These are phyloP conservation scores for Dictyostelium brefeldianum DNA, from an alignment of 78 protist species.

Conservation along the genomic window DNA sequence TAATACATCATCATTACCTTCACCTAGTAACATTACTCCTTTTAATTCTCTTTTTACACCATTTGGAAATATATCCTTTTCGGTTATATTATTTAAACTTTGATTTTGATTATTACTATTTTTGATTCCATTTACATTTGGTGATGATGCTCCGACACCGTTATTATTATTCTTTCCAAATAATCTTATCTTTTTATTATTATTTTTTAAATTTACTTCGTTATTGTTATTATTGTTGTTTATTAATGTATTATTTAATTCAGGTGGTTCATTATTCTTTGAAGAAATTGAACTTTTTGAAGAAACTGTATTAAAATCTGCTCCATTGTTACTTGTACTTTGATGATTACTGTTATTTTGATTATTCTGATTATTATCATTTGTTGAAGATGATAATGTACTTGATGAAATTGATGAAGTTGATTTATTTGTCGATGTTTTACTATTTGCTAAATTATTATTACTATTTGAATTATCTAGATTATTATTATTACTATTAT, in stretches of 20 bases:
- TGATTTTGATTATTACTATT: no score
- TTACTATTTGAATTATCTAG: background rate
- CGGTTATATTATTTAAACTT: background rate
- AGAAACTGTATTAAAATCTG: background rate
- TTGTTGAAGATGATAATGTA: background rate
- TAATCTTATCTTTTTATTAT: background rate
- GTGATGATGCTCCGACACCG: no score
- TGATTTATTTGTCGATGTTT: background rate
- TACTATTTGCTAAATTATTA: background rate
- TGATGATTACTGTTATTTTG: no score
- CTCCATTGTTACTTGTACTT: background rate
- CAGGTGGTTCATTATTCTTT: background rate
- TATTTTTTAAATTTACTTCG: no score
- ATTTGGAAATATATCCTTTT: constrained; percentile 52
- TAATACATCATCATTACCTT: constrained; percentile 70
- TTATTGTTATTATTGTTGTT: no score
- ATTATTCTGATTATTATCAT: no score
- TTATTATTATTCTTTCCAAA: background rate
- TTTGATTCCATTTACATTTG: background rate
- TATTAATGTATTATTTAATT: no score
- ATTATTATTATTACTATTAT: background rate
- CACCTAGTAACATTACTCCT: constrained; percentile 69
- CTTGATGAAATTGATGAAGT: background rate
- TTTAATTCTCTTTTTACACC: constrained; percentile 55
- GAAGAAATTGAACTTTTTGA: background rate